Evolutionary conservation across 2,329 filamentous ascomycete genomes (phyloP), one percentile per base, ranked within the genome.

Genomic region (Fusarium subglutinans): DNA sequence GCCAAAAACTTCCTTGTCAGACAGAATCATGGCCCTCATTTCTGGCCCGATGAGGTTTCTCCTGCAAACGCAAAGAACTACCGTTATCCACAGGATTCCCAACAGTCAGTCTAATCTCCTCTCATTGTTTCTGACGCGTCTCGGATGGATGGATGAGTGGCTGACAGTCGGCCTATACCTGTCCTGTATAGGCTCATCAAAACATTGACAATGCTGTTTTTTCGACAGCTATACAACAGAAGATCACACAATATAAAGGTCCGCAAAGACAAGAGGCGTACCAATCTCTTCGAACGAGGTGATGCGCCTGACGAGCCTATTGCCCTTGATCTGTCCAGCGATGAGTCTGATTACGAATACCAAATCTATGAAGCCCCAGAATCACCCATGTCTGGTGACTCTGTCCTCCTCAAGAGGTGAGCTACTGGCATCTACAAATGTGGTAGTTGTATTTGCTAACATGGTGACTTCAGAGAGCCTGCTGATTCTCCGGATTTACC

Each of bases 31-130:
- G 26, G 54, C 30, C 7, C 22, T 30, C n/a, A 7, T 6, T 67
- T 56, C 14, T 76, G 74, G 73, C 65, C 74, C 4, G 48, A 70
- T 5, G 38, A 48, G 38, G 28, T 53, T 30, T 33, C 33, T 28
- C 7, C 50, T 38, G 24, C 45, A 17, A 63, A 65, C 40, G 53
- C 40, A 22, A 45, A 50, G 33, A n/a, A 26, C 5, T 69, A 67
- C 20, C 51, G 26, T 41, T 55, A 44, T 56, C 6, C 51, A 54
- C 24, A 41, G 33, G 20, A 41, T 41, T 13, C 20, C 24, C 20
- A n/a, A 30, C 35, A 40, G 51, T 55, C 24, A 41, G 51, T 41
- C 20, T 30, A n/a, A n/a, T 10, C 37, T 41, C 15, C 26, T 41
- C 15, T 26, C n/a, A 4, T n/a, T n/a, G 13, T 26, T 37, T 53